A percentile compares a stretch with the other conserved stretches of the same genome.
Evolutionary conservation across 2,329 filamentous ascomycete species (phyloP).

Genomic region (Claviceps citrina): DNA sequence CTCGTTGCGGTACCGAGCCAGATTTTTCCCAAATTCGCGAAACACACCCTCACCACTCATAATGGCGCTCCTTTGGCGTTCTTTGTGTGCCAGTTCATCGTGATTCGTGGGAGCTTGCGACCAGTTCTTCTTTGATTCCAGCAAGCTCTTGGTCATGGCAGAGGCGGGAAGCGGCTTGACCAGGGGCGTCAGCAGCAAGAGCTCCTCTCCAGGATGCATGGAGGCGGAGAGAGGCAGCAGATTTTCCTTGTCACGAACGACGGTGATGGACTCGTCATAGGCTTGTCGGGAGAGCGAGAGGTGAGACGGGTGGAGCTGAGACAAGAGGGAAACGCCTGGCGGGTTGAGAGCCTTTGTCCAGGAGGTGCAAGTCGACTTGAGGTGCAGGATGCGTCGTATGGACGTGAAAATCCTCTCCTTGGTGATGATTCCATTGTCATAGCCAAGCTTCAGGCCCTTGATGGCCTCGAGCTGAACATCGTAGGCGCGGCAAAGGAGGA

Average conservation of each 20-base stretch:
- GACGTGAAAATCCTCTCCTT: conserved; percentile 68
- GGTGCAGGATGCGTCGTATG: conserved; percentile 56
- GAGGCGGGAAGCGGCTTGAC: conserved; percentile 89
- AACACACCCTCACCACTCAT: conserved; percentile 93
- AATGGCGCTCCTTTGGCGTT: conserved; percentile 42
- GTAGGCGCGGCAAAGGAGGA: conserved; percentile 77
- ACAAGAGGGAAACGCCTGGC: conserved; percentile 59
- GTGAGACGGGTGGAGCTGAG: conserved; percentile 69
- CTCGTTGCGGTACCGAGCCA: conserved; percentile 75
- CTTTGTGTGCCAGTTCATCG: conserved; percentile 42
- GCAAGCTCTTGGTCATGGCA: conserved; percentile 57
- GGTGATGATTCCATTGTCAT: conserved; percentile 81
- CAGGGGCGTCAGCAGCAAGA: conserved; percentile 76
- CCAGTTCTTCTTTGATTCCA: conserved; percentile 34
- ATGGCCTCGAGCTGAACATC: conserved; percentile 84
- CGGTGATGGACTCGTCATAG: conserved; percentile 84
- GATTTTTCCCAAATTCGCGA: conserved; percentile 67
- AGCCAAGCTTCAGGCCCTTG: conserved; percentile 70
- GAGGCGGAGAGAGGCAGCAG: conserved; percentile 69
- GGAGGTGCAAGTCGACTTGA: conserved; percentile 75
- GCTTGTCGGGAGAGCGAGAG: conserved; percentile 66
- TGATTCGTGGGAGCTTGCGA: conserved; percentile 25
- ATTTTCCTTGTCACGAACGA: conserved; percentile 78
- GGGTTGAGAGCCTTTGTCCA: conserved; percentile 90
- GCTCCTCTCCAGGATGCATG: conserved; percentile 69